These are phyloP conservation scores for Fusarium odoratissimum DNA, from an alignment of 2,329 filamentous ascomycete species.

Conservation along the genomic window DNA sequence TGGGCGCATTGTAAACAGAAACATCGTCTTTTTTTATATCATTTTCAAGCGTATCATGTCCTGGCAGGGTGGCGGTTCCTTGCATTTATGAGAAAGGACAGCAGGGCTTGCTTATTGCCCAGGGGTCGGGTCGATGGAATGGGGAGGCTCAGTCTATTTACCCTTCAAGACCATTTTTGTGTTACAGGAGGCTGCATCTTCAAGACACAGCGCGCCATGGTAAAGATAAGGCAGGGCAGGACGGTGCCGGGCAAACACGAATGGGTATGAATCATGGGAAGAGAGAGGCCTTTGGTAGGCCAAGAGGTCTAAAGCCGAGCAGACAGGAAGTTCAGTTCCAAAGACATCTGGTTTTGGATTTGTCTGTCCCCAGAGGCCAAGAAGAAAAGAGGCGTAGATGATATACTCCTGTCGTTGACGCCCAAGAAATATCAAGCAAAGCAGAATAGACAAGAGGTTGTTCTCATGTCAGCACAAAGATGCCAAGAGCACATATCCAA, in stretches of 20 bases:
- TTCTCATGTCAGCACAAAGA: slow-evolving; percentile 15
- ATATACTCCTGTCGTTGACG: slow-evolving; percentile 8
- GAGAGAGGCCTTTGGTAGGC: not conserved
- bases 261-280: slow-evolving; percentile 24
- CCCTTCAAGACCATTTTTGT: slow-evolving; percentile 2
- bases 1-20: slow-evolving; percentile 47
- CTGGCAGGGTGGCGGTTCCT: slow-evolving; percentile 12
- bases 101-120: slow-evolving; percentile 22
- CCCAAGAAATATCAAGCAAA: slow-evolving; percentile 3
- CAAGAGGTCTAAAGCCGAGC: not conserved
- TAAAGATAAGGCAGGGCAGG: slow-evolving; percentile 3
- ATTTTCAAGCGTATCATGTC: slow-evolving; percentile 31
- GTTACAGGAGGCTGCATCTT: slow-evolving; percentile 33
- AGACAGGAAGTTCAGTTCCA: not conserved
- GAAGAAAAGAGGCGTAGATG: not conserved
- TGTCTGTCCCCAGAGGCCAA: not conserved
- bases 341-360: not conserved
- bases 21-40: slow-evolving; percentile 11
- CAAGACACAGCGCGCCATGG: slow-evolving; percentile 18
- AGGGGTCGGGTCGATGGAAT: slow-evolving; percentile 18
- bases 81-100: slow-evolving; percentile 14
- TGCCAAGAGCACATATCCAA: not conserved
- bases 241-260: slow-evolving; percentile 12
- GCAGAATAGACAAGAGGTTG: slow-evolving; percentile 25
- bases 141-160: slow-evolving; percentile 27